phyloP scores from a whole-genome alignment of 1,139 yeast genomes.

The Candida sanyaensis region DNA sequence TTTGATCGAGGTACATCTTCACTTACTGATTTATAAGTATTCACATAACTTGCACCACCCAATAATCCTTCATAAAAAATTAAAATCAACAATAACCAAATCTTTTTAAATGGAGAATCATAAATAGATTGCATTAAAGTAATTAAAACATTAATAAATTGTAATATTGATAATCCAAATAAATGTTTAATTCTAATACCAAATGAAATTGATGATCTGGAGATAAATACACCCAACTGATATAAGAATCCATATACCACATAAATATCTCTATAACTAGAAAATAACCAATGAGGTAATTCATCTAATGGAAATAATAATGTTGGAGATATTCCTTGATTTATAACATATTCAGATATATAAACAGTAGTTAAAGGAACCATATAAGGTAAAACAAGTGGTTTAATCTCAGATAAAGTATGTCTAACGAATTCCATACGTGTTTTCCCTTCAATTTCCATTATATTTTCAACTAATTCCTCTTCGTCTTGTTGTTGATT shows the following conservation, averaged over 20 bases:
- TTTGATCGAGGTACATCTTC: slow-evolving; percentile 57
- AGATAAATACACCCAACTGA: slow-evolving; percentile 89
- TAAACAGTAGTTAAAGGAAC: slow-evolving; percentile 82
- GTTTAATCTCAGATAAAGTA: slow-evolving; percentile 48
- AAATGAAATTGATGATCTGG: slow-evolving; percentile 77
- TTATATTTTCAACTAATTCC: slow-evolving; percentile 3
- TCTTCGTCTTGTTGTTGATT: slow-evolving; percentile 4
- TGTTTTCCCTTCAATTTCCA: not conserved
- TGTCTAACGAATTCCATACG: slow-evolving; percentile 14
- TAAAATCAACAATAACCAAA: slow-evolving; percentile 62
- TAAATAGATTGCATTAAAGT: slow-evolving; percentile 66
- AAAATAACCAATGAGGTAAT: slow-evolving; percentile 61
- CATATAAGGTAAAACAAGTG: slow-evolving; percentile 71
- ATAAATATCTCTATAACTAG: slow-evolving; percentile 77
- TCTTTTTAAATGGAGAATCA: slow-evolving; percentile 52
- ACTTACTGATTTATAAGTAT: slow-evolving; percentile 78
- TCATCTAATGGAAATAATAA: slow-evolving; percentile 70
- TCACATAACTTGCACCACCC: slow-evolving; percentile 90
- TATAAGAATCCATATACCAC: slow-evolving; percentile 92
- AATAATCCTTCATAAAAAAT: slow-evolving; percentile 84
- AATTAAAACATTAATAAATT: slow-evolving; percentile 61
- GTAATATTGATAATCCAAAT: slow-evolving; percentile 66
- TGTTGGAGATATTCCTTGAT: slow-evolving; percentile 91
- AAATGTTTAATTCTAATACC: slow-evolving; percentile 59
- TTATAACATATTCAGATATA: slow-evolving; percentile 82